phyloP scores from a whole-genome alignment of 495 filamentous ascomycete species.

The Annulohypoxylon nitens region DNA sequence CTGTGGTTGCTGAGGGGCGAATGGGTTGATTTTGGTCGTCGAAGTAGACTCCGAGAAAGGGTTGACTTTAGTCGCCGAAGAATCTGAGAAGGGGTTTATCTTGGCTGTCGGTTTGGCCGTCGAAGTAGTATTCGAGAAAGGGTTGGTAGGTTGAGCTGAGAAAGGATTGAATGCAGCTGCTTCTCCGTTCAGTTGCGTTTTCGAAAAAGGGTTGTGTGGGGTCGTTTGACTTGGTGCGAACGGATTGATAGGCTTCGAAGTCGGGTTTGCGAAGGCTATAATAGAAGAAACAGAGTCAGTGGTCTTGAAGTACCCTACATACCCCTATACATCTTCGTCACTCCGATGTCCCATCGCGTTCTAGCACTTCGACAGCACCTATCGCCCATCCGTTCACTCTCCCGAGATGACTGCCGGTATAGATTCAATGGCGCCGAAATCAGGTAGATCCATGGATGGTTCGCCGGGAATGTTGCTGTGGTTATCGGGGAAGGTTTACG shows the following conservation, averaged over 20 bases:
- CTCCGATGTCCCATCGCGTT: conserved; percentile 10
- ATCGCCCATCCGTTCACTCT: conserved; percentile 6
- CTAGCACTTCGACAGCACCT: neutral
- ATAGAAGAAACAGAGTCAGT: conserved; percentile 46
- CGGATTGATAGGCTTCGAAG: conserved; percentile 21
- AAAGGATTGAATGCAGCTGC: conserved; percentile 39
- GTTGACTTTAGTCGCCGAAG: too few relatives aligned
- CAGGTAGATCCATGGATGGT: neutral
- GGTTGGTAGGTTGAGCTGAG: conserved; percentile 30
- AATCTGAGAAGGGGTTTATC: neutral
- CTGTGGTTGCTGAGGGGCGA: too few relatives aligned
- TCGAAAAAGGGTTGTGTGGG: conserved; percentile 34
- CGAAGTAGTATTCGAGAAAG: conserved; percentile 35
- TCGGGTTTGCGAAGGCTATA: conserved; percentile 44
- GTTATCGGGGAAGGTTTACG: conserved; percentile 25
- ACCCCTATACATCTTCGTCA: neutral
- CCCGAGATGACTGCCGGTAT: conserved; percentile 6
- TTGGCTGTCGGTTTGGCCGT: conserved; percentile 20
- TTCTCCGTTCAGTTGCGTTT: conserved; percentile 26
- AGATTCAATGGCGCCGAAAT: conserved; percentile 13
- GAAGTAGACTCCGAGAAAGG: too few relatives aligned
- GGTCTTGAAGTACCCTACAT: conserved; percentile 27
- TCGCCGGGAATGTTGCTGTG: conserved; percentile 17
- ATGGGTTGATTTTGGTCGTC: too few relatives aligned
- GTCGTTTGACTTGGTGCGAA: conserved; percentile 26